Base-by-base conservation (phyloP, 345 rosid species). In the Cardamine chenopodiifolia region DNA sequence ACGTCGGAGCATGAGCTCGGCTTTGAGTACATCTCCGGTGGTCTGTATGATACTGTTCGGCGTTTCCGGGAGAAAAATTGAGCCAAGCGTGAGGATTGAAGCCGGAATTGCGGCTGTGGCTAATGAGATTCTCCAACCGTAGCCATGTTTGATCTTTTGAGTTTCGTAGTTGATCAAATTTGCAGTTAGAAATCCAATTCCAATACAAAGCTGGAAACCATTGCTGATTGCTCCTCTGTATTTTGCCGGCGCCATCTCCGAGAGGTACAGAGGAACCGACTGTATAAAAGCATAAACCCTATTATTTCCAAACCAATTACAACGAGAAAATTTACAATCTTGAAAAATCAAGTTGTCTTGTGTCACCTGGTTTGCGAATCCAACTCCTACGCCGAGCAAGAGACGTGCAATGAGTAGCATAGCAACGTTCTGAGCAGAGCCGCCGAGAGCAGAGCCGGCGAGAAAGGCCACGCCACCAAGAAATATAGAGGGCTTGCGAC, bases 211-310 rank as follows among this genome's bases (percentile, higher is more conserved):
- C 59, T 92, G 91, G 73, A 92, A 90, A 29, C 95, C 95, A 49
- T 76, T 86, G 80, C 82, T 90, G 79, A 92, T 68, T 29, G 91
- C 89, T 83, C 96, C 98, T 82, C 96, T 85, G 79, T 82, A 71
- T 75, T 69, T 83, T 2, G 92, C 83, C 1, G 93, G 92, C 6
- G 96, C 98, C 96, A 92, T 90, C 75, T 92, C 91, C 0, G 92
- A 90, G 48, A 90, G 88, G 31, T 92, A 88, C 2, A 90, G 42
- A 3, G 98, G 98, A n/a, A 90, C 95, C n/a, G 98, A 69, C 96
- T 86, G 79, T 70, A 71, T 3, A 18, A 18, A 48, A 10, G 1
- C 7, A 15, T 39, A 4, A 55, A 49, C n/a, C 50, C 7, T 3
- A 34, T 3, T 1, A 11, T 3, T 34, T 15, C 7, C 10, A 2